Base-by-base conservation (phyloP, 1,284 basidiomycete species). In the Flammula alnicola region DNA sequence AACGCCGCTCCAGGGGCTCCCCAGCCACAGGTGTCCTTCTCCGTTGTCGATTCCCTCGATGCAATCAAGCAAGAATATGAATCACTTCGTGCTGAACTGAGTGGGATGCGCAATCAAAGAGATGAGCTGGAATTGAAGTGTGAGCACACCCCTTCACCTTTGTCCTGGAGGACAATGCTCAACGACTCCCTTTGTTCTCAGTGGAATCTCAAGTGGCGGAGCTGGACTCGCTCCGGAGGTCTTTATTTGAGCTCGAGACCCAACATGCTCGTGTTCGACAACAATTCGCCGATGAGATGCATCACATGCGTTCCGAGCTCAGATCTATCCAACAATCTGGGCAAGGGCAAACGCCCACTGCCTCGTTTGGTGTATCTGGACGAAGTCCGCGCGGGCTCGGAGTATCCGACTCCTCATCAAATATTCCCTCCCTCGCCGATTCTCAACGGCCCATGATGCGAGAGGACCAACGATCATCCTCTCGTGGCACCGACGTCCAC, bases 61-160 rank as follows among this genome's bases (percentile, higher is more conserved):
- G 75, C 81, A 57, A 85, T 95, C 66, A 83, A 86, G 57, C 80
- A 83, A 41, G 93, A 95, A 73, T 93, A 92, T 62, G 91, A 95
- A 49, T 72, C 76, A 43, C 74, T 93, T 44, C 74, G 82, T 11
- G 75, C 78, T 50, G 92, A 95, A 64, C 77, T 86, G 44, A 74
- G 72, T 29, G 66, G 80, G 27, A 75, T 89, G 61, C 84, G 91
- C 57, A 76, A 71, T 25, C 88, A 94, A 70, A 75, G 91, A 44
- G 93, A 95, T 61, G 93, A 95, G 55, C 90, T 87, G 68, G 93
- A 95, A 68, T 77, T 76, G 16, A 90, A 92, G 75, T 78, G 92
- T 92, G 58, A 38, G 52, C 47, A 26, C 16, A 31, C 43, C 25
- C 16, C 17, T 40, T 27, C 17, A 7, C 20, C 31, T 25, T 17